Percentiles rank a stretch among this genome's conserved stretches.
Evolutionary conservation across 805 yeast species (phyloP).

Genomic region (Debaryomyces maramus): DNA sequence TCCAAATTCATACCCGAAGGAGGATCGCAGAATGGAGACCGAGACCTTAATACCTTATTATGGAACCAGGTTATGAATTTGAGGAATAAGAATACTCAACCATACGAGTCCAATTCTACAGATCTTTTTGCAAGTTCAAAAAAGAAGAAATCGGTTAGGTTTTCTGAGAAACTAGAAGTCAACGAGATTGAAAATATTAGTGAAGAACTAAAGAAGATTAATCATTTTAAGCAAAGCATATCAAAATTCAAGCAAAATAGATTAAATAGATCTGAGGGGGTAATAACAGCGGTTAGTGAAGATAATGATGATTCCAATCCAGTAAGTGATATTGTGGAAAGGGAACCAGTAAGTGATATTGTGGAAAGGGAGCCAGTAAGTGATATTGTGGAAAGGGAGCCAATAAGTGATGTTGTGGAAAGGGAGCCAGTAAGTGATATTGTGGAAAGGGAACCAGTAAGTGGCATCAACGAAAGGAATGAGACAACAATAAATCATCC

Average conservation of each 20-base stretch:
- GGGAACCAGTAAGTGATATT: conserved; percentile 4
- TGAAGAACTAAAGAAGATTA: conserved; percentile 39
- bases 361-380: background rate
- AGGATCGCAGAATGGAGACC: background rate
- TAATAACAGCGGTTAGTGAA: background rate
- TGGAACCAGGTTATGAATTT: conserved; percentile 42
- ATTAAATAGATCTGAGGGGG: background rate
- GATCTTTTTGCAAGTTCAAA: background rate
- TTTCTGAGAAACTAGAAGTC: conserved; percentile 53
- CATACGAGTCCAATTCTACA: background rate
- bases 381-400: conserved; percentile 8
- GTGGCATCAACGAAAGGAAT: conserved; percentile 7
- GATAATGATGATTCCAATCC: conserved; percentile 9
- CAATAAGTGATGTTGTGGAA: conserved; percentile 6
- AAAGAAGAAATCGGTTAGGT: conserved; percentile 52
- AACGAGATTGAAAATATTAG: conserved; percentile 62
- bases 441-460: conserved; percentile 1
- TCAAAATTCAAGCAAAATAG: conserved; percentile 19
- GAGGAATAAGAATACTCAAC: conserved; percentile 12
- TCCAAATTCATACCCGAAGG: conserved; percentile 11
- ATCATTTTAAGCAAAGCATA: conserved; percentile 18
- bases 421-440: conserved; percentile 1
- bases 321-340: conserved; percentile 11
- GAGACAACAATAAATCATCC: background rate
- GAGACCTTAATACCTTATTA: conserved; percentile 24